A percentile compares a stretch with the other conserved stretches of the same genome.
Evolutionary conservation across 192 early-diverging fungal genomes (phyloP).

Genomic region (Lunasporangiospora selenospora): DNA sequence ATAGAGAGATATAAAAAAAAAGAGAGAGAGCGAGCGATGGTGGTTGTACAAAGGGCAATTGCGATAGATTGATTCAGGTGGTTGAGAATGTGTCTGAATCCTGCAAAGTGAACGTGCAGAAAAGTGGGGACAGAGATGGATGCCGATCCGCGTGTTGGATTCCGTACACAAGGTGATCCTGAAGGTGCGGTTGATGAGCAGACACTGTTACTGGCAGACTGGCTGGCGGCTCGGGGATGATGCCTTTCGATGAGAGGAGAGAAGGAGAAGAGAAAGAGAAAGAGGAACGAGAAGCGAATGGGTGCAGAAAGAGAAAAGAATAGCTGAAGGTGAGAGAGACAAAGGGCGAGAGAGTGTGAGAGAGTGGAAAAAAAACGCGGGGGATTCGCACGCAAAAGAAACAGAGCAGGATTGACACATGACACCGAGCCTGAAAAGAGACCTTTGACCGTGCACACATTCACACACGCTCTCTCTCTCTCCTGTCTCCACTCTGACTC

Average conservation of each 20-base stretch:
- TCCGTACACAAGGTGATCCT: too few species aligned
- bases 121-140: not conserved
- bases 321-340: not conserved
- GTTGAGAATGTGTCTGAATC: not conserved
- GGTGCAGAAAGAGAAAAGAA: too few species aligned
- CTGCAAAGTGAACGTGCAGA: constrained; percentile 26
- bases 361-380: not conserved
- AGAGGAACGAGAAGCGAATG: not conserved
- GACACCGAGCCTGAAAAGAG: too few species aligned
- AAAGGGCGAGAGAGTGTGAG: not conserved
- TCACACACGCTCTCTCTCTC: too few species aligned
- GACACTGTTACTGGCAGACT: too few species aligned
- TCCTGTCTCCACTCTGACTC: too few species aligned
- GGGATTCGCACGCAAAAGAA: not conserved
- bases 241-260: not conserved
- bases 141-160: too few species aligned
- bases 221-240: not conserved
- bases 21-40: not conserved
- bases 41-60: not conserved
- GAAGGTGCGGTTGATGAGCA: too few species aligned
- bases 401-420: too few species aligned
- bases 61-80: not conserved
- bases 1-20: not conserved
- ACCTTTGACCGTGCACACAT: too few species aligned
- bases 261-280: not conserved